A percentile compares a stretch with the other conserved stretches of the same genome.
These are phyloP conservation scores for Cordyceps cicadae DNA, from an alignment of 2,329 filamentous ascomycete genomes.

Conservation along the genomic window DNA sequence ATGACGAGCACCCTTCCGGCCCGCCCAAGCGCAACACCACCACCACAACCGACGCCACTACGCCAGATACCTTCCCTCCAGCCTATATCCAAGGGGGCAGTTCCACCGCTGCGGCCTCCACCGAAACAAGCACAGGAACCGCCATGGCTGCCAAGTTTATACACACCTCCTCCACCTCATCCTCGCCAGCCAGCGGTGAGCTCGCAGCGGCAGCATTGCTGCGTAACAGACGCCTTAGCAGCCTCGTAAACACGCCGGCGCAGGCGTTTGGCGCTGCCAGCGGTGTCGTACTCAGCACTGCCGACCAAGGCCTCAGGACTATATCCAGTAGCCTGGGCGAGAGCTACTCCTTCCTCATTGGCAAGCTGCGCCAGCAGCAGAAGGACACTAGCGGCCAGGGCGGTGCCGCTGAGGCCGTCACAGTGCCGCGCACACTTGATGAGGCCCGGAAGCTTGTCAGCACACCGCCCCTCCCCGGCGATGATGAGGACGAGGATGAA, in stretches of 20 bases:
- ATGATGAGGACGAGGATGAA: slow-evolving; percentile 33
- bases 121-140: slow-evolving; percentile 25
- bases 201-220: slow-evolving; percentile 39
- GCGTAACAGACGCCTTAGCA: slow-evolving; percentile 71
- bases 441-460: slow-evolving; percentile 85
- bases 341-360: slow-evolving; percentile 89
- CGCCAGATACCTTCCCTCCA: slow-evolving; percentile 48
- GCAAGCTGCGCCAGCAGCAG: slow-evolving; percentile 69
- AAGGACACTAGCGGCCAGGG: slow-evolving; percentile 5
- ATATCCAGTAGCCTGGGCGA: slow-evolving; percentile 86
- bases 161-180: slow-evolving; percentile 19
- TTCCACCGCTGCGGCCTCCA: slow-evolving; percentile 21
- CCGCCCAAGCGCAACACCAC: slow-evolving; percentile 44
- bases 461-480: slow-evolving; percentile 45
- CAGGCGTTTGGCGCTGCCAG: slow-evolving; percentile 74
- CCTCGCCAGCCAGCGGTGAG: slow-evolving; percentile 22
- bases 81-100: slow-evolving; percentile 40
- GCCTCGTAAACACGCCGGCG: slow-evolving; percentile 76
- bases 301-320: slow-evolving; percentile 85
- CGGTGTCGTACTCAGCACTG: slow-evolving; percentile 77
- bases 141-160: slow-evolving; percentile 26
- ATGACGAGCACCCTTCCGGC: slow-evolving; percentile 65
- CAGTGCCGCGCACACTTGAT: slow-evolving; percentile 81
- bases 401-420: slow-evolving; percentile 36
- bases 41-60: slow-evolving; percentile 37